Conservation (phyloP, 1,139 yeast genomes). For the Candida neerlandica region DNA sequence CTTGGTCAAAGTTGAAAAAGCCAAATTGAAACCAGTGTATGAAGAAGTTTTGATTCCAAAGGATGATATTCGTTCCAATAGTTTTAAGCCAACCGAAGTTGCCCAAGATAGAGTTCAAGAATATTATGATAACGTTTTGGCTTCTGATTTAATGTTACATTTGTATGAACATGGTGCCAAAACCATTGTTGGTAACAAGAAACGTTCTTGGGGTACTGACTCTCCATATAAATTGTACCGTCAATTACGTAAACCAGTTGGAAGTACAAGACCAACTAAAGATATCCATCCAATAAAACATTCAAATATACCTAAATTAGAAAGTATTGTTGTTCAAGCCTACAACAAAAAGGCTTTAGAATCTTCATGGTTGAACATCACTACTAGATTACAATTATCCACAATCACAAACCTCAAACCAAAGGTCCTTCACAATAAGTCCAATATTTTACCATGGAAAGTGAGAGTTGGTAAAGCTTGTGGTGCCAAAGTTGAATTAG, state of each 20-base stretch:
- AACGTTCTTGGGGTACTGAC: conserved; percentile 83
- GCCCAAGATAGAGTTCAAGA: conserved; percentile 81
- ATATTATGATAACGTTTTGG: conserved; percentile 71
- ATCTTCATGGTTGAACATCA: conserved; percentile 72
- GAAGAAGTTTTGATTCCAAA: conserved; percentile 67
- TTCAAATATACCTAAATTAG: conserved; percentile 71
- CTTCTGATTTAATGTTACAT: conserved; percentile 76
- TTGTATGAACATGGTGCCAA: conserved; percentile 68
- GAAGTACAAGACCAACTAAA: conserved; percentile 68
- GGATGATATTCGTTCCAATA: conserved; percentile 76
- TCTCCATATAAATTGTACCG: conserved; percentile 91
- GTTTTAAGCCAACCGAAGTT: conserved; percentile 69
- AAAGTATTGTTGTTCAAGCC: conserved; percentile 69
- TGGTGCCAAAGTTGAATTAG: conserved; percentile 84
- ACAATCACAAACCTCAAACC: conserved; percentile 94
- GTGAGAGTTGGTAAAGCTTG: conserved; percentile 86
- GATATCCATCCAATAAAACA: conserved; percentile 67
- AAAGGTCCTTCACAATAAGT: conserved; percentile 66
- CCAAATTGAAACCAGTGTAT: conserved; percentile 67
- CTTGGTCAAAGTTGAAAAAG: conserved; percentile 71
- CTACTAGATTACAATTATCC: conserved; percentile 80
- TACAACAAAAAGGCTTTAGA: conserved; percentile 76
- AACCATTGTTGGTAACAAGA: conserved; percentile 64
- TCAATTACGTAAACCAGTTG: conserved; percentile 65
- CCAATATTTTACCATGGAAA: conserved; percentile 86